phyloP scores from a whole-genome alignment of 2,329 filamentous ascomycete species.

The Aspergillus candidus region DNA sequence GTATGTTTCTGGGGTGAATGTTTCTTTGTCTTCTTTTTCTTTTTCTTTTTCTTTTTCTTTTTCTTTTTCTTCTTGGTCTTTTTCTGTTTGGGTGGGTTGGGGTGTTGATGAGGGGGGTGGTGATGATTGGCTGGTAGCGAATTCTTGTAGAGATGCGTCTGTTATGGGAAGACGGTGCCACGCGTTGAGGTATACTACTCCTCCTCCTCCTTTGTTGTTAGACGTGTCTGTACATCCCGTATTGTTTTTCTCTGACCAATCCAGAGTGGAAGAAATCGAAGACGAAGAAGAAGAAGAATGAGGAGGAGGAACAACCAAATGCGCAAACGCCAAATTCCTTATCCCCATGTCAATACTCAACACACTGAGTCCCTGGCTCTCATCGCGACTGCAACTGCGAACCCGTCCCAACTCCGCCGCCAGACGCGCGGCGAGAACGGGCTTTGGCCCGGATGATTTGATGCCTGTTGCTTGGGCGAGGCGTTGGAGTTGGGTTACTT shows the following conservation, averaged over 20 bases:
- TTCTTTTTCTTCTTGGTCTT: neutral
- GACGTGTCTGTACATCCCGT: no score
- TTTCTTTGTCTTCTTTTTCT: slow-evolving; percentile 14
- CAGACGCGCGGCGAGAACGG: slow-evolving; percentile 49
- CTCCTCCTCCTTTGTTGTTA: neutral
- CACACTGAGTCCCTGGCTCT: slow-evolving; percentile 42
- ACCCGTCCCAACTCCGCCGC: slow-evolving; percentile 15
- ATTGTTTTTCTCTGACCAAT: no score
- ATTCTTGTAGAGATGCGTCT: slow-evolving; percentile 12
- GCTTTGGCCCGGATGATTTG: slow-evolving; percentile 55
- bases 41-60: slow-evolving; percentile 1
- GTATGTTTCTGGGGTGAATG: slow-evolving; percentile 49
- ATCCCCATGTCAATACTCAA: slow-evolving; percentile 82
- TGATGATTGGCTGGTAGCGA: neutral
- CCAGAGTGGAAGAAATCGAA: no score
- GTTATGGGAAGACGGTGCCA: slow-evolving; percentile 40
- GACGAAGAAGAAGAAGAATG: neutral
- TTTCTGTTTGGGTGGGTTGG: neutral
- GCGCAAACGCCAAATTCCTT: slow-evolving; percentile 69
- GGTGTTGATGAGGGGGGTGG: neutral
- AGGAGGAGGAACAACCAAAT: slow-evolving; percentile 42
- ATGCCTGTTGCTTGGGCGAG: slow-evolving; percentile 58
- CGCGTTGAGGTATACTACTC: slow-evolving; percentile 23
- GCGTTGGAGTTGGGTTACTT: slow-evolving; percentile 50
- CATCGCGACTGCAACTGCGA: neutral